Evolutionary conservation across 305 asterid species (phyloP), one percentile per base, ranked within the genome.

Genomic region (Rubia peregrina): DNA sequence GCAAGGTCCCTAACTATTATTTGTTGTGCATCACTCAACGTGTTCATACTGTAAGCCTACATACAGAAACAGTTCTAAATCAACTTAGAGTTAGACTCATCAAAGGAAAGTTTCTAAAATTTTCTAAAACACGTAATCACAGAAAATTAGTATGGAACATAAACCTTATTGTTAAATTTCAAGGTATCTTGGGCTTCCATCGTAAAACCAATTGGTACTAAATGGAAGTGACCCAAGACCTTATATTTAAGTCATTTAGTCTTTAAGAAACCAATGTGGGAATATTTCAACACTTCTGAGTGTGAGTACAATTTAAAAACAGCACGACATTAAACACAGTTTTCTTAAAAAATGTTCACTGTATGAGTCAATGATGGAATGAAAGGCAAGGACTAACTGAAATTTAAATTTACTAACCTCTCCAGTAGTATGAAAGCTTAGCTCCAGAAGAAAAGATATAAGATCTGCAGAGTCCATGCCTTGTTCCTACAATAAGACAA

Each of bases 391-490:
- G 40, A 68, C 9, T 24, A 36, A 48, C 56, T 19, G 0, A 19
- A 17, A 16, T 40, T 55, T 19, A 5, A 0, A 49, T 71, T 19
- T 19, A 73, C 71, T 84, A n/a, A 92, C 98, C 98, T 93, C 86
- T 71, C 96, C 97, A 74, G 95, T 85, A 78, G 83, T 89, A 84
- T 93, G 98, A 85, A 93, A 93, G 80, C 98, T 93, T 75, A 93
- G 96, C 82, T 93, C 98, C 83, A 93, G 77, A 73, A 93, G 82
- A 81, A 93, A 93, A 68, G 98, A 85, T 76, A 91, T 89, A 74
- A 91, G 96, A 82, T 93, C 97, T 55, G 96, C 90, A 30, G 97
- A 86, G 78, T 93, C 98, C 82, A 93, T 87, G 42, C 97, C 98
- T 66, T 77, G 87, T 72, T 93, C 98, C 98, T 93, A 80, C 85